Evolutionary conservation across 2,329 filamentous ascomycete genomes (phyloP).

Genomic region (Hymenoscyphus repandus): DNA sequence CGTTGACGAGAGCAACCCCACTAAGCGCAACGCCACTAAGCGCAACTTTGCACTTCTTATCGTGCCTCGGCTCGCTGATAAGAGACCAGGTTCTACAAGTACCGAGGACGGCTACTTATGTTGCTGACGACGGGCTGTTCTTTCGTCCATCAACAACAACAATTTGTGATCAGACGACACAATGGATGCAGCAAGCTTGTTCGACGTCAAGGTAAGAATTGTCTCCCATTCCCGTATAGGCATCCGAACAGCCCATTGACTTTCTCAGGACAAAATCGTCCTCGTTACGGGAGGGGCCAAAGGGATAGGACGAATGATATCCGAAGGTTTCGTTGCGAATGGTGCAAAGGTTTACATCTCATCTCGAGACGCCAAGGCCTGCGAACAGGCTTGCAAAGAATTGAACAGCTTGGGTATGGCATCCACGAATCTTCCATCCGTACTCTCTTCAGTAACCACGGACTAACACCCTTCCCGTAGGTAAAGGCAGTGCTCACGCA

Average conservation of each 20-base stretch:
- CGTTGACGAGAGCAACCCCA: background rate
- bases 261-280: conserved; percentile 46
- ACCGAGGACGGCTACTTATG: background rate
- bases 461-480: conserved; percentile 14
- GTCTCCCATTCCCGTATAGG: background rate
- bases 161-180: conserved; percentile 9
- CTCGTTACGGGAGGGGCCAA: conserved; percentile 55
- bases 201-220: conserved; percentile 50
- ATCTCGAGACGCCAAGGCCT: conserved; percentile 56
- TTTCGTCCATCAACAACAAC: background rate
- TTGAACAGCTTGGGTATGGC: conserved; percentile 45
- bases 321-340: conserved; percentile 58
- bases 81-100: background rate
- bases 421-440: background rate
- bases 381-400: conserved; percentile 53
- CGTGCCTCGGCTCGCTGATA: conserved; percentile 8
- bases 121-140: background rate
- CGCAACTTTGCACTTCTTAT: background rate
- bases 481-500: conserved; percentile 50
- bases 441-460: background rate
- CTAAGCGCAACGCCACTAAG: background rate
- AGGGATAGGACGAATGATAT: conserved; percentile 64
- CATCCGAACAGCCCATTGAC: background rate
- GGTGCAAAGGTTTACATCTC: conserved; percentile 67
- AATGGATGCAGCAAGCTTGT: conserved; percentile 52